Conservation (phyloP, 2,329 filamentous ascomycete genomes). For the Venturia carpophila region DNA sequence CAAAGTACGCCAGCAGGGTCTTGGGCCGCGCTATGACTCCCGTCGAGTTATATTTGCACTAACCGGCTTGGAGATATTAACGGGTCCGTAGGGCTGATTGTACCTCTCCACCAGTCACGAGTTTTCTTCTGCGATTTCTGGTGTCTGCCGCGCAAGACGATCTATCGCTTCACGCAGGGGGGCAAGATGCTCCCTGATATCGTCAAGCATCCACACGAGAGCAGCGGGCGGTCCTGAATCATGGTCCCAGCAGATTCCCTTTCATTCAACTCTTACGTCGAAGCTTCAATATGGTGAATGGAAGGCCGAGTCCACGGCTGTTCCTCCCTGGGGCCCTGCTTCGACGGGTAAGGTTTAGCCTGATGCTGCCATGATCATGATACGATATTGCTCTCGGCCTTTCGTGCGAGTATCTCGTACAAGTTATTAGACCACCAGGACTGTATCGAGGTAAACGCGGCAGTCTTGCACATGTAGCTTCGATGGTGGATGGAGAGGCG, state of each 20-base stretch:
- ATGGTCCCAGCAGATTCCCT: too few species aligned
- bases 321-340: not conserved
- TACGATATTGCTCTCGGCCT: constrained; percentile 4
- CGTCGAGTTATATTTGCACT: constrained; percentile 1
- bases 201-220: not conserved
- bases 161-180: not conserved
- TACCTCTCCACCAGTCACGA: not conserved
- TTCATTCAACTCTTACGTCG: too few species aligned
- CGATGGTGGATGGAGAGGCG: not conserved
- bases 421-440: too few species aligned
- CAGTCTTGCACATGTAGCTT: not conserved
- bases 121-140: not conserved
- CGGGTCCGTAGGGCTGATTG: constrained; percentile 6
- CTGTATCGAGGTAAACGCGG: constrained; percentile 2
- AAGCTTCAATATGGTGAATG: too few species aligned
- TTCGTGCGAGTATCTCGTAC: not conserved
- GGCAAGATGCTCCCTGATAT: not conserved
- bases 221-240: not conserved
- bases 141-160: not conserved
- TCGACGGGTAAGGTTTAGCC: constrained; percentile 3
- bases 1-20: constrained; percentile 1
- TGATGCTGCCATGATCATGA: not conserved
- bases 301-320: too few species aligned
- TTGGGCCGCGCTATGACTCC: not conserved
- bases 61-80: not conserved